phyloP scores from a whole-genome alignment of 2,329 filamentous ascomycete species.

The Aspergillus thermomutatus region DNA sequence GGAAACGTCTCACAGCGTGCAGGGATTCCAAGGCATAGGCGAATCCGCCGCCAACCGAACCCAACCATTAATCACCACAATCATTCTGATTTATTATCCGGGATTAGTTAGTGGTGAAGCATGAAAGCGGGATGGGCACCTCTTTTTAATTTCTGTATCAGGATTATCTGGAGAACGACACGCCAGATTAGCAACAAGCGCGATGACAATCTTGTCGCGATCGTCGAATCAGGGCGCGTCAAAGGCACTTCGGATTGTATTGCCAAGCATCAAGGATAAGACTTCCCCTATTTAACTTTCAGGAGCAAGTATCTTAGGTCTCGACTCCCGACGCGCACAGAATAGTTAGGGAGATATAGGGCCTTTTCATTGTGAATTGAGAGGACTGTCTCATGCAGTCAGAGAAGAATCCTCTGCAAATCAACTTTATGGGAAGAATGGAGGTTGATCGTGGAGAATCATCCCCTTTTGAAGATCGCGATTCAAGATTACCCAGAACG shows the following conservation, averaged over 20 bases:
- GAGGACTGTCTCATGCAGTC: not conserved
- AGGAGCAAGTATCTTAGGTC: constrained; percentile 2
- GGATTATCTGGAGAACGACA: constrained; percentile 15
- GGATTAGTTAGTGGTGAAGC: not conserved
- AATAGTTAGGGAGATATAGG: not conserved
- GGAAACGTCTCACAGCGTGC: not conserved
- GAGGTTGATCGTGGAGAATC: constrained; percentile 4
- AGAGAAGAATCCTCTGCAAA: not conserved
- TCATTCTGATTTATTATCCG: not conserved
- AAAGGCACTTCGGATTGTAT: constrained; percentile 18
- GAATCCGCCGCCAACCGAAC: not conserved
- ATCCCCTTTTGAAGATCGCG: constrained; percentile 13
- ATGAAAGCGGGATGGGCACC: not conserved
- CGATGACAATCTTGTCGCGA: constrained; percentile 19
- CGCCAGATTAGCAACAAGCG: constrained; percentile 27
- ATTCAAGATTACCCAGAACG: constrained; percentile 18
- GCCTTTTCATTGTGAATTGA: not conserved
- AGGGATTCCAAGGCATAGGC: not conserved
- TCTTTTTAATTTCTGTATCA: constrained; percentile 6
- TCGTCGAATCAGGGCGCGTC: constrained; percentile 28
- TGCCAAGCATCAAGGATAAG: constrained; percentile 21
- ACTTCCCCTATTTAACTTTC: constrained; percentile 5
- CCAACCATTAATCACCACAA: not conserved
- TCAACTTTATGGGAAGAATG: not conserved
- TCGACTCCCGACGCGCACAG: constrained; percentile 1